Evolutionary conservation across 257 asterid genomes (phyloP), one percentile per base, ranked within the genome.

Genomic region (Leonotis leonurus): DNA sequence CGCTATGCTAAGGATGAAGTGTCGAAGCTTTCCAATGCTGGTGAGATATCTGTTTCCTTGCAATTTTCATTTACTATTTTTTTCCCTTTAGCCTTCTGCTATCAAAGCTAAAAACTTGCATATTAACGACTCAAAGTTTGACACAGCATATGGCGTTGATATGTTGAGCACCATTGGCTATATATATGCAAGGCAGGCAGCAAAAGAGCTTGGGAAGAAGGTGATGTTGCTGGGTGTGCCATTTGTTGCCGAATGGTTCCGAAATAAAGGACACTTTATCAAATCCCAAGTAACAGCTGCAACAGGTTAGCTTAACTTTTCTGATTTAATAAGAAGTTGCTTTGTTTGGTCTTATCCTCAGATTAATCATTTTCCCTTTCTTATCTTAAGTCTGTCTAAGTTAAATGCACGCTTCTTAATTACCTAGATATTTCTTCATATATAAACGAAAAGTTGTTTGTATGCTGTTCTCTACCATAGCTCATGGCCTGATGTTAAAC

Each of bases 211-310:
- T 56, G 99, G 99, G 52, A 93, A 93, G 90, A 93, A 93, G 83
- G 99, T 86, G 60, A 87, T 82, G 75, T n/a, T n/a, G n/a, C 77
- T 93, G 75, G 99, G 97, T 6, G 90, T 93, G 62, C 97, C 97
- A 62, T 93, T 93, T 72, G 59, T 93, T 76, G 99, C 96, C 17
- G 99, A 93, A 78, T 93, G 99, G 99, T 89, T 93, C 87, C 81
- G 99, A 73, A 87, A 85, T 79, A 93, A 89, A 87, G 99, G 99
- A 58, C 99, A 89, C 64, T 87, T 82, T 67, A 87, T 93, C 68
- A 89, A 89, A 85, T 93, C 99, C 71, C 99, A 89, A 85, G 96
- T 93, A 52, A 93, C 99, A 45, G 99, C 97, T 51, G 99, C 97
- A 59, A 89, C 99, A 75, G 97, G 97, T 93, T 73, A 52, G 77